Percentiles rank a stretch among this genome's conserved stretches.
These are phyloP conservation scores for Hexamita inflata DNA, from an alignment of 208 protist species.

Conservation along the genomic window DNA sequence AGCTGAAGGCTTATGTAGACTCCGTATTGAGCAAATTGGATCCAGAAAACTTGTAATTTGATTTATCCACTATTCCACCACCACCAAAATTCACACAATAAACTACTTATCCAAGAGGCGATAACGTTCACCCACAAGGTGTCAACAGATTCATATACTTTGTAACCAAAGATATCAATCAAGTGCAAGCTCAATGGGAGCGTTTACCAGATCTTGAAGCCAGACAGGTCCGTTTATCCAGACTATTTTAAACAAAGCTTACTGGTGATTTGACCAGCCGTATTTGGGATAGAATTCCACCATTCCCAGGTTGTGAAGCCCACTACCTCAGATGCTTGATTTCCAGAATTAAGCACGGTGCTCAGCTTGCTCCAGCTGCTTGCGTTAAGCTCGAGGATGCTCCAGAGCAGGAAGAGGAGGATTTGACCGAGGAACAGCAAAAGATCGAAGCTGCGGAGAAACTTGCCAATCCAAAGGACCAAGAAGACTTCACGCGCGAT, in stretches of 20 bases:
- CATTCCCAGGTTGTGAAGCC: slow-evolving; percentile 23
- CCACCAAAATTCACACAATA: background rate
- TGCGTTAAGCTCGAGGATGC: background rate
- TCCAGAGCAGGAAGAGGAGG: slow-evolving; percentile 3
- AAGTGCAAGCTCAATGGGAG: background rate
- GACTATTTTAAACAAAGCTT: background rate
- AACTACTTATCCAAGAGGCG: background rate
- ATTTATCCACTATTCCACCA: slow-evolving; percentile 12
- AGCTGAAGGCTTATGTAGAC: background rate
- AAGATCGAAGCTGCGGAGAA: background rate
- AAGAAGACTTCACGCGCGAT: background rate
- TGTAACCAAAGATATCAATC: slow-evolving; percentile 3
- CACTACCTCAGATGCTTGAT: slow-evolving; percentile 22
- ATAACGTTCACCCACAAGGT: slow-evolving; percentile 10
- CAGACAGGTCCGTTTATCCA: background rate
- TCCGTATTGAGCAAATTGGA: background rate
- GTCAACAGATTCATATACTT: slow-evolving; percentile 18
- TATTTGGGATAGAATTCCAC: slow-evolving; percentile 7
- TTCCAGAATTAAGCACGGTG: slow-evolving; percentile 22
- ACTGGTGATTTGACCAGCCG: background rate
- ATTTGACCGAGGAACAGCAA: slow-evolving; percentile 3
- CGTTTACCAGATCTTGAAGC: slow-evolving; percentile 23
- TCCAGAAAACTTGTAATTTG: slow-evolving; percentile 2
- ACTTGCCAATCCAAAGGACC: background rate
- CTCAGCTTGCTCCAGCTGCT: background rate